phyloP scores from a whole-genome alignment of 192 early-diverging fungal species.

The Mortierella claussenii region DNA sequence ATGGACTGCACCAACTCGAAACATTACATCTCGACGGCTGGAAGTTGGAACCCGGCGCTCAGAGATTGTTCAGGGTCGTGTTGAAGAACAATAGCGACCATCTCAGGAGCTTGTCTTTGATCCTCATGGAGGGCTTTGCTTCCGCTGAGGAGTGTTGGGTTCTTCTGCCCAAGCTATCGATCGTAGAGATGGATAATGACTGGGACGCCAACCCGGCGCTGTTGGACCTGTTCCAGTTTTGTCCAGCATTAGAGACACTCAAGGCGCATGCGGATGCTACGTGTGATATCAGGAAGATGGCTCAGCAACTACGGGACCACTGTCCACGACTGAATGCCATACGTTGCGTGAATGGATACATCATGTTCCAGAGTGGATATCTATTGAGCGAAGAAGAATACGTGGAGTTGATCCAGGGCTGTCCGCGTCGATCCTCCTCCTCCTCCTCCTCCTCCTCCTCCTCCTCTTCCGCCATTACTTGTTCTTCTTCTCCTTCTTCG shows the following conservation, averaged over 20 bases:
- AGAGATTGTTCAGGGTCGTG: background rate
- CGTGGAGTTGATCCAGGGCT: background rate
- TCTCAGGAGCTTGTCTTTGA: background rate
- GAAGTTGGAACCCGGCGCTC: background rate
- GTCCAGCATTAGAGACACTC: background rate
- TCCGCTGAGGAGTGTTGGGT: background rate
- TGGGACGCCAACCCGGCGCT: background rate
- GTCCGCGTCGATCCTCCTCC: background rate
- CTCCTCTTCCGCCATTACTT: background rate
- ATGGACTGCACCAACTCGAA: background rate
- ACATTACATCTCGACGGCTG: background rate
- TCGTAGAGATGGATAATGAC: background rate
- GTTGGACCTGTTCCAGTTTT: background rate
- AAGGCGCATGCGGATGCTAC: background rate
- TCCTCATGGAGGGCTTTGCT: background rate
- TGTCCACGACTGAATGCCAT: slow-evolving; percentile 3
- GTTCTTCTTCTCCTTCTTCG: background rate
- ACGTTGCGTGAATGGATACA: background rate
- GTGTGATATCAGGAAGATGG: background rate
- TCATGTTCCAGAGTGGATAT: background rate
- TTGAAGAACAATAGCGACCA: background rate
- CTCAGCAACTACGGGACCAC: background rate
- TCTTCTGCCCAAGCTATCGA: background rate
- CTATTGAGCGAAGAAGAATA: background rate
- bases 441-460: background rate